Conservation (phyloP, 768 basidiomycete genomes). For the Leccinum olivaceopallidum region DNA sequence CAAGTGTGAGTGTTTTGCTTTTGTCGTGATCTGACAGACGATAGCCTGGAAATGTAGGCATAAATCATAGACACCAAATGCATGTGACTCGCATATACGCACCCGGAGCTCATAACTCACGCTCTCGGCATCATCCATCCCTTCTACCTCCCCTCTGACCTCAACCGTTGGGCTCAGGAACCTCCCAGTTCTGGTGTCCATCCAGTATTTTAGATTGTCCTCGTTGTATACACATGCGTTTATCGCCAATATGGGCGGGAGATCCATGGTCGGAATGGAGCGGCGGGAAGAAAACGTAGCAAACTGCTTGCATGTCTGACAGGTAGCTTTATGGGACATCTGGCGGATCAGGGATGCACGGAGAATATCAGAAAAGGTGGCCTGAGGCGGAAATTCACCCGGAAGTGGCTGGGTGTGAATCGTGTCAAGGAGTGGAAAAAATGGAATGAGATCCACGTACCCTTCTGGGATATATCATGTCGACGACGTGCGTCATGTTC, state of each 20-base stretch:
- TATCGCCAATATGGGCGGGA: slow-evolving; percentile 84
- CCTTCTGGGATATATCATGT: slow-evolving; percentile 84
- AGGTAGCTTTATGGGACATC: slow-evolving; percentile 83
- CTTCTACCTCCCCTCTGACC: slow-evolving; percentile 60
- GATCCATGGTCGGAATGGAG: slow-evolving; percentile 57
- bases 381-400: slow-evolving; percentile 39
- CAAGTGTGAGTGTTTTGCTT: slow-evolving; percentile 75
- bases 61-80: background rate
- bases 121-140: slow-evolving; percentile 53
- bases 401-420: slow-evolving; percentile 31
- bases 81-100: slow-evolving; percentile 26
- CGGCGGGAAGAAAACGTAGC: slow-evolving; percentile 70
- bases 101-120: slow-evolving; percentile 76
- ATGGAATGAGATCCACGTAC: slow-evolving; percentile 39
- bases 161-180: slow-evolving; percentile 63
- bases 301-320: slow-evolving; percentile 79
- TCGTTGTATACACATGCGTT: slow-evolving; percentile 82
- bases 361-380: slow-evolving; percentile 68
- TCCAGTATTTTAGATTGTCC: slow-evolving; percentile 75
- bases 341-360: slow-evolving; percentile 77
- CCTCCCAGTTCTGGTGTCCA: slow-evolving; percentile 44
- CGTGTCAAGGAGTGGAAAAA: background rate
- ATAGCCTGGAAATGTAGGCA: slow-evolving; percentile 55
- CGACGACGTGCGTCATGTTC: slow-evolving; percentile 79
- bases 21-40: slow-evolving; percentile 75